Evolutionary conservation across 139 green algal species (phyloP), one percentile per base, ranked within the genome.

Genomic region (Diplosphaera chodatii): DNA sequence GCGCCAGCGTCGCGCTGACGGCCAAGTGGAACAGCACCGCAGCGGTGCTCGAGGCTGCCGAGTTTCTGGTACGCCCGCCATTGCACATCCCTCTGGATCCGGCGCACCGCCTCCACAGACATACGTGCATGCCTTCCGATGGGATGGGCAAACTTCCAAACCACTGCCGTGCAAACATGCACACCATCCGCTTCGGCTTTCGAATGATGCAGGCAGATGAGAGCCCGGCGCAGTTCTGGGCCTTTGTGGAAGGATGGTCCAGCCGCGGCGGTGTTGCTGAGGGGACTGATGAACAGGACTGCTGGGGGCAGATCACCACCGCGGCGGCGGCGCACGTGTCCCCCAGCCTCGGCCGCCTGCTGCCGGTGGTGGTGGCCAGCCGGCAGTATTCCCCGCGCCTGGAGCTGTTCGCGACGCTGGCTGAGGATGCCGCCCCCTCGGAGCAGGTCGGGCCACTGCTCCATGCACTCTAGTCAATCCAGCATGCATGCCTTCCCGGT

Each of bases 371-470:
- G 27, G 4, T 80, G 76, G 41, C 40, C 3, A 56, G 55, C 74
- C 88, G 81, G 75, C 91, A 92, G 76, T 93, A 93, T 79, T 88
- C 83, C 1, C 75, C 88, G 1, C 77, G 78, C 28, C 70, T 95
- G 55, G 82, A 91, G 62, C 76, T 87, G 76, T 85, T 85, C 55
- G 74, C 77, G 63, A 84, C 85, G 62, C 74, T 94, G 69, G 75
- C 78, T 4, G 55, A 41, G n/a, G 72, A 87, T 68, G 27, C 28
- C 56, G n/a, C 48, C 3, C 48, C 37, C 4, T 6, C 5, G 41
- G 32, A 72, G 34, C 31, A 32, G 16, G 40, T 48, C 8, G 4
- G 29, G 8, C 4, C 16, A 23, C 16, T 25, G 16, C 16, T n/a
- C 23, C 22, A 20, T n/a, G 37, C 23, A 31, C 34, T 25, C 22